Evolutionary conservation across 306 rosid genomes (phyloP).

Genomic region (Betula pendula): DNA sequence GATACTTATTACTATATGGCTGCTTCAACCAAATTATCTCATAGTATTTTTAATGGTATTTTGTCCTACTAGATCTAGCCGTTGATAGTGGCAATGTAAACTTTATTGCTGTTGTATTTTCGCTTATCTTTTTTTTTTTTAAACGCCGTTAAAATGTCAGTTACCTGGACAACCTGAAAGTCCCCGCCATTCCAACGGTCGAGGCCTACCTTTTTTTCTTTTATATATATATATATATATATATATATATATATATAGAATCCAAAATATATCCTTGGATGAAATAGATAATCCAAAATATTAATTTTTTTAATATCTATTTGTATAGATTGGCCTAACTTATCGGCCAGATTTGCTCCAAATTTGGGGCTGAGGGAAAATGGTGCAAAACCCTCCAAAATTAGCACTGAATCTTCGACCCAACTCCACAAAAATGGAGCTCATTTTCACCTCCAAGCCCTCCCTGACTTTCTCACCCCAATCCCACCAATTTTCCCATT

Average conservation of each 20-base stretch:
- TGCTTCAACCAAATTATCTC: no score
- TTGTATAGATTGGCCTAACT: conserved; percentile 22
- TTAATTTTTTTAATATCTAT: neutral
- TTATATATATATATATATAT: no score
- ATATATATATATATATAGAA: no score
- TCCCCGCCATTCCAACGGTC: neutral
- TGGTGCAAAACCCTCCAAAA: conserved; percentile 37
- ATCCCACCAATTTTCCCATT: neutral
- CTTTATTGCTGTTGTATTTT: no score
- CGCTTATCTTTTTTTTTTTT: no score
- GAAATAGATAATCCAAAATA: neutral
- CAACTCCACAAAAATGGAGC: conserved; percentile 36
- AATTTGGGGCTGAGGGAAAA: conserved; percentile 41
- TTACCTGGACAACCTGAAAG: neutral
- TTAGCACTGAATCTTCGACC: conserved; percentile 34
- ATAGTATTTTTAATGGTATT: no score
- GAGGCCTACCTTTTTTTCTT: neutral
- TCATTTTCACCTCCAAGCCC: conserved; percentile 34
- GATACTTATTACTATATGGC: no score
- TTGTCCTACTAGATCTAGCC: no score
- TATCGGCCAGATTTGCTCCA: conserved; percentile 41
- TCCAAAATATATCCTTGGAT: no score
- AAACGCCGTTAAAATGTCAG: neutral
- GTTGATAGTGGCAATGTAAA: no score
- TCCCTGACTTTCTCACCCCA: conserved; percentile 16